Conservation (phyloP, 805 yeast species). For the Kazachstania kunashirensis region DNA sequence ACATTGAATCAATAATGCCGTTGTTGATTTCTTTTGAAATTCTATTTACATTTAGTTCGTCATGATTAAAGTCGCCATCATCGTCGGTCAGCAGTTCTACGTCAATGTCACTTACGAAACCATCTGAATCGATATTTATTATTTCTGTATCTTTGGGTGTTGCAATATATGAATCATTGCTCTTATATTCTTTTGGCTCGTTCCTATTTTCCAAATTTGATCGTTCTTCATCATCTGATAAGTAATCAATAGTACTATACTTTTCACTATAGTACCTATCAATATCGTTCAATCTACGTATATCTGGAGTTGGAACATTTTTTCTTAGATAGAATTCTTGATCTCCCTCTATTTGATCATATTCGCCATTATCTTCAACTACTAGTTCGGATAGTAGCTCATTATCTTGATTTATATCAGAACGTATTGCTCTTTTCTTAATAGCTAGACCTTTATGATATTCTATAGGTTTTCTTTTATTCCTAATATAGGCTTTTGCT, state of each 20-base stretch:
- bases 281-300: conserved; percentile 1
- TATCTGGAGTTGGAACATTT: not conserved
- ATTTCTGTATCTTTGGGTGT: no score
- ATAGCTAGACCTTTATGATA: conserved; percentile 4
- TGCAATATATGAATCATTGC: no score
- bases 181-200: no score
- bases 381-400: conserved; percentile 17
- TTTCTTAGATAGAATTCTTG: not conserved
- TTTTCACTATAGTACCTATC: conserved; percentile 12
- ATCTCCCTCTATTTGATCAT: not conserved
- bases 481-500: not conserved
- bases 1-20: not conserved
- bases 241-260: conserved; percentile 9
- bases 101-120: not conserved
- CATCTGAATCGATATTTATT: not conserved
- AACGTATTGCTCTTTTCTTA: not conserved
- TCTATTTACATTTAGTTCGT: not conserved
- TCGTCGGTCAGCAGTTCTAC: not conserved
- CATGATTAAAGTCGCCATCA: not conserved
- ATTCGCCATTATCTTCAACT: conserved; percentile 12
- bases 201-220: no score
- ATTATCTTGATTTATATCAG: conserved; percentile 9
- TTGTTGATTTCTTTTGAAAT: not conserved
- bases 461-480: not conserved
- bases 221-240: no score